A percentile compares a stretch with the other conserved stretches of the same genome.
Evolutionary conservation across 2,329 filamentous ascomycete species (phyloP).

Genomic region (Xylariaceae sp.): DNA sequence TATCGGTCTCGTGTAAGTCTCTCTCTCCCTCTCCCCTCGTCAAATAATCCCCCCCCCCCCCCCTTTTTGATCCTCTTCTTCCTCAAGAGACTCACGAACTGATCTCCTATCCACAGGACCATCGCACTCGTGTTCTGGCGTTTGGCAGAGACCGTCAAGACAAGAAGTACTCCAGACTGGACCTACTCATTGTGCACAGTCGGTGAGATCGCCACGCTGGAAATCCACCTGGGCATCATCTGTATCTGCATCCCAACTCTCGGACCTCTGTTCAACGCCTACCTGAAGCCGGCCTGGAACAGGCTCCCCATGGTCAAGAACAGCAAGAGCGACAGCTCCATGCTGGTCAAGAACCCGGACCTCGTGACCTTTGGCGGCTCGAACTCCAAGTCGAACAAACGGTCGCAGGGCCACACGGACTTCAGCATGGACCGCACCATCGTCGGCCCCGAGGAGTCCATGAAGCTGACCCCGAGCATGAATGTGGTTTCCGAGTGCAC

Average conservation of each 20-base stretch:
- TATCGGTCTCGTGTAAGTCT: slow-evolving; percentile 30
- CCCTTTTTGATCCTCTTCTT: not conserved
- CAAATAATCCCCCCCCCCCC: too few relatives aligned
- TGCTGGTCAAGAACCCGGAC: not conserved
- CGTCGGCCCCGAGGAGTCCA: slow-evolving; percentile 1
- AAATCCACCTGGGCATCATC: slow-evolving; percentile 38
- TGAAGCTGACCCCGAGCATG: slow-evolving; percentile 5
- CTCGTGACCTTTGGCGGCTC: slow-evolving; percentile 11
- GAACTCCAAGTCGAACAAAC: not conserved
- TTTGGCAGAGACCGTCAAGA: slow-evolving; percentile 28
- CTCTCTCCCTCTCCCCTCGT: not conserved
- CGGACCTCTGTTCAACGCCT: slow-evolving; percentile 33
- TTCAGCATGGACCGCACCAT: slow-evolving; percentile 7
- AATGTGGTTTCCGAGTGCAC: slow-evolving; percentile 9
- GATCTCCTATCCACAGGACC: slow-evolving; percentile 21
- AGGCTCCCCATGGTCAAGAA: not conserved
- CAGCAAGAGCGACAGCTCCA: not conserved
- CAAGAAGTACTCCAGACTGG: slow-evolving; percentile 19
- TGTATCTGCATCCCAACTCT: slow-evolving; percentile 40
- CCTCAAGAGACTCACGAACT: not conserved
- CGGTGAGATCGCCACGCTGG: slow-evolving; percentile 34
- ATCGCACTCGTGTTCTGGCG: slow-evolving; percentile 37
- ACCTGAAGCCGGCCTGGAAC: slow-evolving; percentile 5
- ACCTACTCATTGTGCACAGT: slow-evolving; percentile 29
- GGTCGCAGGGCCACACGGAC: slow-evolving; percentile 2